Conservation (phyloP, 768 basidiomycete species). For the Crepidotus variabilis region DNA sequence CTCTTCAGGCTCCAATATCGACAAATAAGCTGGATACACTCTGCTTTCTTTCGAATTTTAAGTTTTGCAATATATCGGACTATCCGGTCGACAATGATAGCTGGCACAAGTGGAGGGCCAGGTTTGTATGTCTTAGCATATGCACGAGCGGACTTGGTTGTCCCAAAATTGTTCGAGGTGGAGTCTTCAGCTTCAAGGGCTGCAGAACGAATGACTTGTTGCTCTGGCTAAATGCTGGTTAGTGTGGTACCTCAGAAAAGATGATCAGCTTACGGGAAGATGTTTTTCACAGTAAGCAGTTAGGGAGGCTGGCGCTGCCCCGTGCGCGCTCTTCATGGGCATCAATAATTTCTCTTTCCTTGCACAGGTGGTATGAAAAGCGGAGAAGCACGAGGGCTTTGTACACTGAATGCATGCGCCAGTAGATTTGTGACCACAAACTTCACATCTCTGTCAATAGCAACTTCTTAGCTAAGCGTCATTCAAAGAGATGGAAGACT, state of each 20-base stretch:
- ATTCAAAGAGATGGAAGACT: constrained; percentile 22
- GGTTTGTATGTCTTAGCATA: constrained; percentile 91
- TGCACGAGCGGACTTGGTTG: constrained; percentile 81
- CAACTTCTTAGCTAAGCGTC: neutral
- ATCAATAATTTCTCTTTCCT: constrained; percentile 79
- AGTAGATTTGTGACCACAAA: constrained; percentile 38
- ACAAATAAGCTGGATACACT: constrained; percentile 75
- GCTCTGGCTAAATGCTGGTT: constrained; percentile 51
- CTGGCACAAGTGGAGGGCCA: constrained; percentile 89
- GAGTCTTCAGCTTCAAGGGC: constrained; percentile 52
- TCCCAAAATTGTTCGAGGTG: constrained; percentile 32
- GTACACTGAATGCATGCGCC: constrained; percentile 98
- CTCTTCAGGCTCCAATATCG: constrained; percentile 98
- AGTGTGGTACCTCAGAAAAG: neutral
- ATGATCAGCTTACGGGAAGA: constrained; percentile 58
- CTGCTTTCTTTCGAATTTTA: constrained; percentile 66
- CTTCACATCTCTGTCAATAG: constrained; percentile 37
- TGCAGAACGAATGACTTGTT: constrained; percentile 55
- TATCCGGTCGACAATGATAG: constrained; percentile 78
- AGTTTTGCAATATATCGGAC: constrained; percentile 70
- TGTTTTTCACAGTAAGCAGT: constrained; percentile 89
- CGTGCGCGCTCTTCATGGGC: constrained; percentile 83
- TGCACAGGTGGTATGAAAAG: constrained; percentile 95
- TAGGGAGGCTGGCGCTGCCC: constrained; percentile 67
- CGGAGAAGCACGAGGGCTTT: constrained; percentile 84